Evolutionary conservation across 2,329 filamentous ascomycete species (phyloP), one percentile per base, ranked within the genome.

Genomic region (Fusarium sp.): DNA sequence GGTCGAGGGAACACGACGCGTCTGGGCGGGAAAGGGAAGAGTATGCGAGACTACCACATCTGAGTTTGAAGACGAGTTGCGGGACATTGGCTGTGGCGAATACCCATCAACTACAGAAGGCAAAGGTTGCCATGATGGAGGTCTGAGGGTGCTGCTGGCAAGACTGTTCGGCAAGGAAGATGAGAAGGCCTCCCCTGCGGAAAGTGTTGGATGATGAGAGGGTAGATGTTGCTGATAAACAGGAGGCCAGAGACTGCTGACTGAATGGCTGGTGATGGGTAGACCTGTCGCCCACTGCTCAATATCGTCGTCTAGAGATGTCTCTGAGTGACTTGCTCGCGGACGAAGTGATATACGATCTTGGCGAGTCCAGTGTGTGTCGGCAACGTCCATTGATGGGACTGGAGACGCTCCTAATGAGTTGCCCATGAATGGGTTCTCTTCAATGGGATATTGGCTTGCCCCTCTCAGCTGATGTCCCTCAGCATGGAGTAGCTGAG

Each of bases 31-130:
- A 32, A 52, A 15, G 9, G 37, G 6, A 13, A 27, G 9, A 10
- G 13, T 57, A 4, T 33, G 42, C 11, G 52, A 43, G 17, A 33
- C 31, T 45, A 46, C 27, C 13, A 31, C 50, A 7, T 57, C 55
- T 17, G 63, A 27, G 33, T 49, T 55, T 10, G 66, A 65, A 9
- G 65, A 59, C 10, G 64, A 48, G 21, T 65, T 57, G 27, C 52
- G 45, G 3, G 62, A 68, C 41, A 59, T 61, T 29, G 66, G 66
- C 19, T 69, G 64, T 14, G 67, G 68, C 8, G 59, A 53, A 36
- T 63, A 61, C 19, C 57, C 63, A 23, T 61, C 64, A 11, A 51
- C 48, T n/a, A 50, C 41, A 14, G 56, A 48, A 14, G 53, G 54
- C 6, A 53, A 50, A 4, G 36, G 46, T 13, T 41, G 62, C 56